A percentile compares a stretch with the other conserved stretches of the same genome.
Conservation (phyloP, 805 yeast genomes). For the Yarrowia sp. region DNA sequence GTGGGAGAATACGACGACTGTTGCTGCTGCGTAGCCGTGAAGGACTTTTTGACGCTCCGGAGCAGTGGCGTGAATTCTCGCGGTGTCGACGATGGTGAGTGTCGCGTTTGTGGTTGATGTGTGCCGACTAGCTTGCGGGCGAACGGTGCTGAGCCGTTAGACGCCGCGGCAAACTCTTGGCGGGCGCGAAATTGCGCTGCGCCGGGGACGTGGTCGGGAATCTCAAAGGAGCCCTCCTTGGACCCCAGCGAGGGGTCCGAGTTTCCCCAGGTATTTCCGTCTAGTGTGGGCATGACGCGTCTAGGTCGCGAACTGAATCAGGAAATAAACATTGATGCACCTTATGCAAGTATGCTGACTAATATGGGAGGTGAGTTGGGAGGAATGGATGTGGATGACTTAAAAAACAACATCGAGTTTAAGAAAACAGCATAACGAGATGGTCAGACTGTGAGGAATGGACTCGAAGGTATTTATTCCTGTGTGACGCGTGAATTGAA, state of each 20-base stretch:
- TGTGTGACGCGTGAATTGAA: too few relatives aligned
- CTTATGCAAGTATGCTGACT: conserved; percentile 1
- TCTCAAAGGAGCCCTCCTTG: conserved; percentile 14
- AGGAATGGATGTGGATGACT: too few relatives aligned
- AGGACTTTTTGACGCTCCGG: conserved; percentile 13
- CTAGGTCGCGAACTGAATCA: conserved; percentile 18
- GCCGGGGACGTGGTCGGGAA: conserved; percentile 18
- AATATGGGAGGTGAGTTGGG: not conserved
- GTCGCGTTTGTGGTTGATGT: not conserved
- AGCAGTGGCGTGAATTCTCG: conserved; percentile 15
- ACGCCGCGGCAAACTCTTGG: conserved; percentile 1
- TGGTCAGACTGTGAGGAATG: too few relatives aligned
- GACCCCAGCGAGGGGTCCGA: conserved; percentile 24
- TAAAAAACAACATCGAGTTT: too few relatives aligned
- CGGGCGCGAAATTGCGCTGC: conserved; percentile 19
- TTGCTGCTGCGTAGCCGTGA: not conserved
- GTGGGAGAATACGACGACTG: conserved; percentile 7
- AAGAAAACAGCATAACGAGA: too few relatives aligned
- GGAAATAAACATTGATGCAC: conserved; percentile 15
- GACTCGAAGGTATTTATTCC: too few relatives aligned
- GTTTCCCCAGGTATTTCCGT: conserved; percentile 19
- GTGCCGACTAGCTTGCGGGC: conserved; percentile 4
- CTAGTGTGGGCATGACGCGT: conserved; percentile 24
- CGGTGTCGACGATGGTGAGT: not conserved
- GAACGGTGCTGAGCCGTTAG: conserved; percentile 7